Evolutionary conservation across 2,329 filamentous ascomycete genomes (phyloP), one percentile per base, ranked within the genome.

Genomic region (Fusarium caatingaense): DNA sequence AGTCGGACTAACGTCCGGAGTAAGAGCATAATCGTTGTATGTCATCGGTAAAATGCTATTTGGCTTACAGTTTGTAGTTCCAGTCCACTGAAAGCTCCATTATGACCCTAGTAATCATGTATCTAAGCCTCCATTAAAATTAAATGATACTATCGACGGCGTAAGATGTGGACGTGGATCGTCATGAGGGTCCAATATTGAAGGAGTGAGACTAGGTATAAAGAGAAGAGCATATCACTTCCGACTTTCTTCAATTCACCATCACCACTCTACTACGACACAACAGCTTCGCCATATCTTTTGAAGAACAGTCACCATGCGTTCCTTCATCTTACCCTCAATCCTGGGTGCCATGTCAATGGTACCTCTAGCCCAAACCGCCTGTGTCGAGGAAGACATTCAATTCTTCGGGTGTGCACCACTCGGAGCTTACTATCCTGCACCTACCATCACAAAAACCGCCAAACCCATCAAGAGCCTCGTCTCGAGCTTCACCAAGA

Each of bases 351-450:
- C 46, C 2, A 2, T 56, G 9, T n/a, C 46, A 1, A 23, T 11
- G 1, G 41, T n/a, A 5, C n/a, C n/a, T 4, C 18, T 45, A 3
- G 54, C 64, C 4, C 47, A 69, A 15, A 30, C 49, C 1, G 34
- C 51, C 6, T 15, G 6, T 3, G 16, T n/a, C 1, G 51, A 68
- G 5, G 55, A 64, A 13, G 46, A 60, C 4, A 69, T 68, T 18
- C 8, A 67, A 1, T 74, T 67, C 27, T 66, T 66, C 2, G 69
- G 67, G 6, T 74, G 72, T n/a, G 59, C 67, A 40, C 67, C 70
- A 1, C 68, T 74, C 4, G 57, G 69, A 6, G 57, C 69, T 13
- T 73, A 74, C 18, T 74, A 74, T 45, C 69, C 72, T 9, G 64
- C 64, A 0, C 67, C 60, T 4, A 73, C 67, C 1, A 65, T 74